Conservation (phyloP, 495 filamentous ascomycete species). For the Lophiostoma macrostomum region DNA sequence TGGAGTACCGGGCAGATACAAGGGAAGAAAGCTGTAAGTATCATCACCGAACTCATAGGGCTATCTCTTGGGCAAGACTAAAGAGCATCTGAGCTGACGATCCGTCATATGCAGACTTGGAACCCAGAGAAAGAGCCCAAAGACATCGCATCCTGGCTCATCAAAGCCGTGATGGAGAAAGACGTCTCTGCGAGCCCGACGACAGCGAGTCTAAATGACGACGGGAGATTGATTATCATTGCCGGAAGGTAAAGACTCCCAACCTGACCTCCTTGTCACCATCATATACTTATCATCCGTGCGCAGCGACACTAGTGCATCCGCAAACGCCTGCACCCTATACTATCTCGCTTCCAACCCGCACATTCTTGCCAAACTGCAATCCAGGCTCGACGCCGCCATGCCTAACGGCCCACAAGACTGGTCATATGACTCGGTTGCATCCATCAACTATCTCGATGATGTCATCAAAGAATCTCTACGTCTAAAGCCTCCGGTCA, state of each 20-base stretch:
- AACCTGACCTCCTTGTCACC: background rate
- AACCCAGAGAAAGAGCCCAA: conserved; percentile 8
- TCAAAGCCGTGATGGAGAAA: conserved; percentile 21
- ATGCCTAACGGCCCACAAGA: conserved; percentile 8
- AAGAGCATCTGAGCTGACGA: background rate
- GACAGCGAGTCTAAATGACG: conserved; percentile 17
- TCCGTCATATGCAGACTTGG: background rate
- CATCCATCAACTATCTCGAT: conserved; percentile 43
- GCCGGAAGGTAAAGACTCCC: conserved; percentile 19
- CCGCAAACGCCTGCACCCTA: conserved; percentile 26
- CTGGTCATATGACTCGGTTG: conserved; percentile 25
- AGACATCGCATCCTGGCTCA: conserved; percentile 24
- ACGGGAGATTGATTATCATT: conserved; percentile 29
- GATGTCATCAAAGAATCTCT: conserved; percentile 56
- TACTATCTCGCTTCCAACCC: conserved; percentile 31
- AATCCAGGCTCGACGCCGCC: conserved; percentile 24
- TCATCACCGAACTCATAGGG: too few species aligned
- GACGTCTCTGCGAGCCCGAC: conserved; percentile 14
- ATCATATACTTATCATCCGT: background rate
- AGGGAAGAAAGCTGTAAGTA: conserved; percentile 17
- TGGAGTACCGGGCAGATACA: conserved; percentile 8
- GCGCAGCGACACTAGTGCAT: conserved; percentile 34
- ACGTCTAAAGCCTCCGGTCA: conserved; percentile 52
- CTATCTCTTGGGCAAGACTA: too few species aligned
- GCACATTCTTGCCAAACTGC: conserved; percentile 19